Percentiles rank a stretch among this genome's conserved stretches.
Evolutionary conservation across 2,329 filamentous ascomycete species (phyloP).

Genomic region (Aspergillus sp.): DNA sequence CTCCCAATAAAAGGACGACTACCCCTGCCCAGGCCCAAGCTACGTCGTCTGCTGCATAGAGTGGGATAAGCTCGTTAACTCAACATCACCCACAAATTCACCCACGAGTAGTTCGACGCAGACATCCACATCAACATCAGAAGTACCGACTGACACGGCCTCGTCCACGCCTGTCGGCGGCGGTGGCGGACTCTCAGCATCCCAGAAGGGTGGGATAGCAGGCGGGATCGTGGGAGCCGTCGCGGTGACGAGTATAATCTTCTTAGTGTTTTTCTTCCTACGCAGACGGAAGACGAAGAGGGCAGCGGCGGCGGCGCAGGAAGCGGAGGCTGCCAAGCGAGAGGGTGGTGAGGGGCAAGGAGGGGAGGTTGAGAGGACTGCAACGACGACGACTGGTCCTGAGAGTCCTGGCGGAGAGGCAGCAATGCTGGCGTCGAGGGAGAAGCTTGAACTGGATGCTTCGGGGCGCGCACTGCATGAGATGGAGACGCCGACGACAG

Average conservation of each 20-base stretch:
- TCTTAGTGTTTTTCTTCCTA: constrained; percentile 1
- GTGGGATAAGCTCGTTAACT: constrained; percentile 8
- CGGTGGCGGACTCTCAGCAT: neutral
- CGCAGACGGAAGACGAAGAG: neutral
- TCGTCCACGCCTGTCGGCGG: neutral
- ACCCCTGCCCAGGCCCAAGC: constrained; percentile 8
- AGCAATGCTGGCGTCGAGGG: constrained; percentile 11
- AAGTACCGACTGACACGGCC: neutral
- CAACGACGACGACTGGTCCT: neutral
- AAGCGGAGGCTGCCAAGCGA: neutral
- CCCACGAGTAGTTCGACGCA: neutral
- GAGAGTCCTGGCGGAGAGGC: neutral
- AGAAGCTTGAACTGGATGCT: constrained; percentile 14
- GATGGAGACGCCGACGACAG: constrained; percentile 2
- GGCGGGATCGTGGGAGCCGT: constrained; percentile 11
- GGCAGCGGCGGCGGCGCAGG: neutral
- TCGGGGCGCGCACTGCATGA: constrained; percentile 11
- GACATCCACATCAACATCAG: neutral
- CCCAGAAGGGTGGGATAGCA: constrained; percentile 14
- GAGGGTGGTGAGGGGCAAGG: neutral
- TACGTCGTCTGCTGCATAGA: constrained; percentile 12
- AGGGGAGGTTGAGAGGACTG: neutral
- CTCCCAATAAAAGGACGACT: neutral
- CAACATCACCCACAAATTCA: neutral
- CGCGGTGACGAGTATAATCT: constrained; percentile 1